Evolutionary conservation across 2,329 filamentous ascomycete species (phyloP).

Genomic region (Curvularia lunata): DNA sequence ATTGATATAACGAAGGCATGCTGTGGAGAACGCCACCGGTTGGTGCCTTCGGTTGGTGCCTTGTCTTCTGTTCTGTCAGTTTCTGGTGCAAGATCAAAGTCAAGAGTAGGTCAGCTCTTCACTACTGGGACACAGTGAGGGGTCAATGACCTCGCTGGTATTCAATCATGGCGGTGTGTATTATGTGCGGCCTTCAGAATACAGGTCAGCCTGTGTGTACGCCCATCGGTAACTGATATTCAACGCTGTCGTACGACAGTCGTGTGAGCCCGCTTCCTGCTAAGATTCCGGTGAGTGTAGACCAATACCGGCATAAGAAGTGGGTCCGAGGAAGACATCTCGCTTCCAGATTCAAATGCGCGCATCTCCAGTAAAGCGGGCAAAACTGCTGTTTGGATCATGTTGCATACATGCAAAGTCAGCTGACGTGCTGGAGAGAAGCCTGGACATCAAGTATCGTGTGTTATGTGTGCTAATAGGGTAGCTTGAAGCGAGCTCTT

Average conservation of each 20-base stretch:
- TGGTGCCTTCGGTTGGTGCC: no score
- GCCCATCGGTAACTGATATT: not conserved
- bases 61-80: not conserved
- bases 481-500: slow-evolving; percentile 2
- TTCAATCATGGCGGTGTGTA: not conserved
- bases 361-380: not conserved
- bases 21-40: no score
- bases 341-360: not conserved
- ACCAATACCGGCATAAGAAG: not conserved
- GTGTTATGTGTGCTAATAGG: not conserved
- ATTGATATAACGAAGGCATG: no score
- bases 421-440: slow-evolving; percentile 13
- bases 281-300: slow-evolving; percentile 18
- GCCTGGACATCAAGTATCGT: not conserved
- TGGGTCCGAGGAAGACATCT: slow-evolving; percentile 3
- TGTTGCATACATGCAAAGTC: slow-evolving; percentile 9
- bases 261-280: not conserved
- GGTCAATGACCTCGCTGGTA: not conserved
- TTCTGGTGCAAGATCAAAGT: not conserved
- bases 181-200: not conserved
- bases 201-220: not conserved
- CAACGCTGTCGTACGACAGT: not conserved
- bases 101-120: not conserved
- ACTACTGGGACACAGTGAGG: not conserved
- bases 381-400: not conserved